Evolutionary conservation across 257 asterid species (phyloP), one percentile per base, ranked within the genome.

Genomic region (Vinca minor): DNA sequence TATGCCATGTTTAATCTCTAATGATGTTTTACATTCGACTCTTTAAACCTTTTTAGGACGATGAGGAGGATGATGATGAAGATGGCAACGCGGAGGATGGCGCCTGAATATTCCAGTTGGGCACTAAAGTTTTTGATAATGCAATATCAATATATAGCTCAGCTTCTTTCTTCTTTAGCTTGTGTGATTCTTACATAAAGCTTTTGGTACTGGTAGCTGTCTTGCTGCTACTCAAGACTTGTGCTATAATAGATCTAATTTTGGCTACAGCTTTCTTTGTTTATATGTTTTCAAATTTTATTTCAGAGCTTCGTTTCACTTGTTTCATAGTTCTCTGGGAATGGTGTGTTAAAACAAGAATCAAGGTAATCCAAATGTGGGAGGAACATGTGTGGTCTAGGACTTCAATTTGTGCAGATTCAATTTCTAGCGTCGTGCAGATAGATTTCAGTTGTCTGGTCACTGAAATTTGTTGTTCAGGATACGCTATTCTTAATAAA

Each of bases 51-150:
- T 13, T 32, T 42, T n/a, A 54, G 31, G 50, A 63, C 2, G 80
- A 48, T 3, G 82, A 58, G 36, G 74, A 59, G 0, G 79, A 57
- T 1, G 73, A 60, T 17, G 76, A 73, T 0, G 79, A 69, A 9
- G 46, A 11, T 1, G 46, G 13, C 13, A 7, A 34, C 8, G 74
- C 38, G 38, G 74, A 71, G 39, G 69, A 65, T 11, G 79, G 68
- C 1, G 29, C 61, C 38, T 73, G 56, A 70, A 35, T 63, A 59
- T 38, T 15, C 55, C 1, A 41, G 34, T 9, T 28, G 66, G 49
- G 50, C 35, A 14, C 26, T 8, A 39, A 13, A 46, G n/a, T 38
- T 62, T 63, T 21, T 48, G 26, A 15, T 41, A 21, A 58, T 56
- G 46, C 29, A 13, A 32, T 31, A 42, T 35, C 13, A 35, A 18